A percentile compares a stretch with the other conserved stretches of the same genome.
Evolutionary conservation across 352 stramenopile species (phyloP).

Genomic region (Pythium dissimile): DNA sequence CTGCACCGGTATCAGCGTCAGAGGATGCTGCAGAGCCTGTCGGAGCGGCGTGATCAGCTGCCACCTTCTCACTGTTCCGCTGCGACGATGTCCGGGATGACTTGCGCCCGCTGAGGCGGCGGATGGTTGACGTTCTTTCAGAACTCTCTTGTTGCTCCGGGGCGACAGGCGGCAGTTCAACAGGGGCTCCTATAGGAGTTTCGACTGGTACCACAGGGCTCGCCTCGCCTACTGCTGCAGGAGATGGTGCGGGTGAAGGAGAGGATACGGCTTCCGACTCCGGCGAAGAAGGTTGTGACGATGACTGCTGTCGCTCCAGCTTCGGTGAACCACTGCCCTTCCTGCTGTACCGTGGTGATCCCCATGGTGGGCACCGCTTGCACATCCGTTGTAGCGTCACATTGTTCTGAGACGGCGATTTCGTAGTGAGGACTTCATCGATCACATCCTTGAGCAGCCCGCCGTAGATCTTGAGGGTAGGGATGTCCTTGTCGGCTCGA

Average conservation of each 20-base stretch:
- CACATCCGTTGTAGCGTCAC: slow-evolving; percentile 64
- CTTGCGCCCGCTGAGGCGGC: slow-evolving; percentile 17
- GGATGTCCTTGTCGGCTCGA: slow-evolving; percentile 58
- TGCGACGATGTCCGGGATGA: slow-evolving; percentile 9
- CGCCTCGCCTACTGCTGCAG: too few species aligned
- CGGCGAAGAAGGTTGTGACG: slow-evolving; percentile 2
- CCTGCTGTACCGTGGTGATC: slow-evolving; percentile 13
- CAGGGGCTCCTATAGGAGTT: too few species aligned
- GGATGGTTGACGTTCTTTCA: slow-evolving; percentile 10
- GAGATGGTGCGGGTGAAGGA: slow-evolving; percentile 5
- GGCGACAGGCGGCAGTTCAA: neutral
- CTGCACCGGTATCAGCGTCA: neutral
- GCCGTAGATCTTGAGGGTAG: slow-evolving; percentile 68
- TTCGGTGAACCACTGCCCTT: slow-evolving; percentile 29
- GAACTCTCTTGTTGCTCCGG: neutral
- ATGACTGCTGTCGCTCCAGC: slow-evolving; percentile 21
- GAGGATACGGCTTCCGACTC: slow-evolving; percentile 10
- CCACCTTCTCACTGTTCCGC: slow-evolving; percentile 5
- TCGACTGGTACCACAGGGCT: too few species aligned
- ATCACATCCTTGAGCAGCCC: slow-evolving; percentile 75
- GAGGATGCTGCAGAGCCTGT: neutral
- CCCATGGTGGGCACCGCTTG: slow-evolving; percentile 58
- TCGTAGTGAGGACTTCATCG: slow-evolving; percentile 62
- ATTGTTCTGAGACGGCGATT: slow-evolving; percentile 67
- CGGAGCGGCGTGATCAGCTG: neutral